Percentiles rank a stretch among this genome's conserved stretches.
phyloP scores from a whole-genome alignment of 257 asterid species.

The Sherardia arvensis region DNA sequence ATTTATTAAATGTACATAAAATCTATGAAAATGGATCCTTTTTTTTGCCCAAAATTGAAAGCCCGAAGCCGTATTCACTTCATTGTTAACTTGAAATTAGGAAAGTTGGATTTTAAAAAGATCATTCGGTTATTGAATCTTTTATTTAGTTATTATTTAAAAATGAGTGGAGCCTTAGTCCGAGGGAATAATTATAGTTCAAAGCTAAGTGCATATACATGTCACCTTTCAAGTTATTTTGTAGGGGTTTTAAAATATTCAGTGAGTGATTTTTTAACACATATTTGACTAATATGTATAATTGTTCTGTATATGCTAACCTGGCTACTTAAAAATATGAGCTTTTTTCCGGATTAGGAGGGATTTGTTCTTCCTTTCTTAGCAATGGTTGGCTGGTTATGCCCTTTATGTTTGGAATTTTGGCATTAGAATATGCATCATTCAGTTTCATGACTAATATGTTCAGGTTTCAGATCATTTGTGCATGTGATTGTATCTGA shows the following conservation, averaged over 20 bases:
- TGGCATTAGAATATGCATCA: not conserved
- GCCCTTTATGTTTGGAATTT: not conserved
- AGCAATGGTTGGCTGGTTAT: not conserved
- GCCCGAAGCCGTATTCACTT: no score
- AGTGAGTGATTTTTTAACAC: not conserved
- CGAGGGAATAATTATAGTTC: not conserved
- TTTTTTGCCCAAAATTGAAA: no score
- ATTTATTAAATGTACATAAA: no score
- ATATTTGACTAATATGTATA: not conserved
- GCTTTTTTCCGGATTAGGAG: slow-evolving; percentile 11
- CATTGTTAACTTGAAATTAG: no score
- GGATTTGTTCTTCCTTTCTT: slow-evolving; percentile 20
- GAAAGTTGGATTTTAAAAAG: no score
- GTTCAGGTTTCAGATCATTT: not conserved
- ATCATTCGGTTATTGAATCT: no score
- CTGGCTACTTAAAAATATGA: slow-evolving; percentile 4
- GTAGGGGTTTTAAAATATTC: not conserved
- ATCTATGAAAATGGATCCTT: no score
- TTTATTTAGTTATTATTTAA: no score
- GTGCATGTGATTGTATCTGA: not conserved
- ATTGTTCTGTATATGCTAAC: not conserved
- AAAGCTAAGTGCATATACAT: not conserved
- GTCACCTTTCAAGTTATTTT: not conserved
- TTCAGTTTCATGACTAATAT: not conserved
- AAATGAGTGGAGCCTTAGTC: not conserved